Evolutionary conservation across 352 stramenopile species (phyloP), one percentile per base, ranked within the genome.

Genomic region (Phytophthora syringae): DNA sequence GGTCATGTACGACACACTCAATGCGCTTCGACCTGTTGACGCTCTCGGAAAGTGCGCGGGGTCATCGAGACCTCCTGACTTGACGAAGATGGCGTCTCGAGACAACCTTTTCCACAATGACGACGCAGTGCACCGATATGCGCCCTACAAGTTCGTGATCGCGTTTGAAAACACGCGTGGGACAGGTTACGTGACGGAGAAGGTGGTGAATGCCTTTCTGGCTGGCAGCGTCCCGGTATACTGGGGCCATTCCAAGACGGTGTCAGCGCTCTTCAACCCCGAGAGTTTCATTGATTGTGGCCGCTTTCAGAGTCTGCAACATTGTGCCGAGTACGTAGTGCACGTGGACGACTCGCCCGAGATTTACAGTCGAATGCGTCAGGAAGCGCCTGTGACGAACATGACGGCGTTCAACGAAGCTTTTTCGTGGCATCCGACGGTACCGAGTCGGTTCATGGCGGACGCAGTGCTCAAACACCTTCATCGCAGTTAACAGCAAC

Each of bases 141-240:
- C 39, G 12, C 13, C 56, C 11, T 88, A 79, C 72, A 76, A 76
- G 49, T 88, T 91, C 32, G 80, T 82, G 16, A 73, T 89, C 43
- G 72, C 78, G 7, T 91, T 89, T 30, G 76, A 91, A 32, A 85
- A 87, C 54, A 45, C 59, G 2, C 40, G 63, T 4, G 59, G 42
- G 1, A 28, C 55, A 0, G 82, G 80, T 10, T 88, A 87, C 56
- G 65, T 87, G 36, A 88, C 75, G 11, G 79, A 89, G 54, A 89
- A 88, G 64, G 37, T 90, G 20, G 67, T 84, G n/a, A 79, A 81
- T 43, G 74, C 77, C 3, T 82, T 88, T 30, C 56, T 89, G 21
- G 77, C 76, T 0, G 79, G 77, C 9, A 72, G 66, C 7, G 45
- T 92, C 0, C 80, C 80, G 2, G 64, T 89, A 4, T 89, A 80